These are phyloP conservation scores for Sporisorium graminicola DNA, from an alignment of 1,284 basidiomycete species.

Conservation along the genomic window DNA sequence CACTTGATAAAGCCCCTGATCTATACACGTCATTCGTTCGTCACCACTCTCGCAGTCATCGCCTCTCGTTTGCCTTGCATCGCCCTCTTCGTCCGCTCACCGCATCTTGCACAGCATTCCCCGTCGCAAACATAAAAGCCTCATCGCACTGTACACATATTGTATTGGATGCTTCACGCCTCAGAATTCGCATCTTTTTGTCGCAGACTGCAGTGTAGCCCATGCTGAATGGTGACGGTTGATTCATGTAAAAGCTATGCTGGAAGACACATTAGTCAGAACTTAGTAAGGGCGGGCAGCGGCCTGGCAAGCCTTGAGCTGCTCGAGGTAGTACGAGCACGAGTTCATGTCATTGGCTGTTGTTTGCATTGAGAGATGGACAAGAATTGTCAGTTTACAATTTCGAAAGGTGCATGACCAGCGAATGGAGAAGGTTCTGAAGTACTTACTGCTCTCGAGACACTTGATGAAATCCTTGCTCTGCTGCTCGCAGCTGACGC, in stretches of 20 bases:
- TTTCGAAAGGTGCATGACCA: background rate
- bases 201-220: background rate
- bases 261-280: background rate
- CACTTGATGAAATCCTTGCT: slow-evolving; percentile 71
- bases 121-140: background rate
- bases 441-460: slow-evolving; percentile 61
- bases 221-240: slow-evolving; percentile 30
- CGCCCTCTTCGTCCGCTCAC: background rate
- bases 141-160: background rate
- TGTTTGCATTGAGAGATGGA: slow-evolving; percentile 26
- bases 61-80: background rate
- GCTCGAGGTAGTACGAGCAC: slow-evolving; percentile 75
- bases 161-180: background rate
- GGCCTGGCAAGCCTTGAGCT: slow-evolving; percentile 70
- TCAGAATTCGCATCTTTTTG: background rate
- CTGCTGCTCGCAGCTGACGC: slow-evolving; percentile 73
- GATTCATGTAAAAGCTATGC: slow-evolving; percentile 23
- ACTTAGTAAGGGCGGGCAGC: slow-evolving; percentile 65
- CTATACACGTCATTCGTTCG: background rate
- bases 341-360: slow-evolving; percentile 73
- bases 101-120: slow-evolving; percentile 7
- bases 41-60: background rate
- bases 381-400: slow-evolving; percentile 4
- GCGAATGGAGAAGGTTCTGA: background rate
- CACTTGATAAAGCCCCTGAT: background rate